Base-by-base conservation (phyloP, 2,329 filamentous ascomycete genomes). In the Cladophialophora carrionii region DNA sequence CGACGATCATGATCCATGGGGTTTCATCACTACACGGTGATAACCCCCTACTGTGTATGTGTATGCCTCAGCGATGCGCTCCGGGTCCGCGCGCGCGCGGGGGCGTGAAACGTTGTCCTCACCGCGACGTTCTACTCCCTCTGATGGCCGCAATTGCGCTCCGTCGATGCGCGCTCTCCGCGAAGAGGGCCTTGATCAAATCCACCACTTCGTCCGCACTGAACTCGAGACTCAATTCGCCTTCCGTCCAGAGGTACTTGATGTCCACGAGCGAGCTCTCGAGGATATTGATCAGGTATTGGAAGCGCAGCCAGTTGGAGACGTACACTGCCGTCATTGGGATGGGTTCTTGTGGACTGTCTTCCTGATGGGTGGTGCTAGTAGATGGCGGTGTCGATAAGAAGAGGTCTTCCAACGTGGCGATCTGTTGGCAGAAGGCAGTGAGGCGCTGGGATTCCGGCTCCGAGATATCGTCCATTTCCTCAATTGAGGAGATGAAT, bases 191-290 rank as follows among this genome's bases (percentile, higher is more conserved):
- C 74, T 86, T 81, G 57, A 89, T 85, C 73, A 89, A 72, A 71
- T 88, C 87, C 14, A 87, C 78, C 8, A 89, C 82, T 73, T 89
- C 87, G 37, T 87, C 85, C 2, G 78, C 78, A 26, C 81, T 81
- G 76, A 88, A 88, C 72, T 88, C 86, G 62, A 88, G 73, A 65
- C 82, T 83, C 71, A 89, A 71, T 73, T 87, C 87, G n/a, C 85
- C 85, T 70, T 89, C 86, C 2, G 80, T 81, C 87, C 87, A 89
- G 51, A 88, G 74, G 68, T 84, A 88, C 71, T 84, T 87, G 76
- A 89, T 88, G 71, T 89, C 87, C 22, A 84, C 86, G 17, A 89
- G 76, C 56, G 82, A 85, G 62, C 84, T 84, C 61, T 88, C 87
- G 59, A 89, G 73, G 52, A 89, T 87, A 69, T 88, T 87, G 49